Conservation (phyloP, 192 early-diverging fungal species). For the Thoreauomyces humboldtii region DNA sequence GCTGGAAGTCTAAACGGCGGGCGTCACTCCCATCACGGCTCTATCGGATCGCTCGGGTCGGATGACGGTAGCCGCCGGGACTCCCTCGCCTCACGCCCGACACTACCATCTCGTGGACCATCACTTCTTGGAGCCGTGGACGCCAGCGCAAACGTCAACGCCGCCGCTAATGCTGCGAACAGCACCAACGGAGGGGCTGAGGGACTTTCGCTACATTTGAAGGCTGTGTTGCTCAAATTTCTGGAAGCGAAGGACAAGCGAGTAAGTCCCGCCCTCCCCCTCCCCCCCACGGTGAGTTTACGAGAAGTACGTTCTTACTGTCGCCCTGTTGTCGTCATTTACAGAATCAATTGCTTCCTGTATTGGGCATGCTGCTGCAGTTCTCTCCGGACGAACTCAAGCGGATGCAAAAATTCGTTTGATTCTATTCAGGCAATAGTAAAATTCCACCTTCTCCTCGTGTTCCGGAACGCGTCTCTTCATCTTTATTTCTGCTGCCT, state of each 20-base stretch:
- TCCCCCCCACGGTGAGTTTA: background rate
- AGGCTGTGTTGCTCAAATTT: conserved; percentile 70
- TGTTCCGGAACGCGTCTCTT: too few relatives aligned
- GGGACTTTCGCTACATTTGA: too few relatives aligned
- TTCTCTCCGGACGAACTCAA: conserved; percentile 70
- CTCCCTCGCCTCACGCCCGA: too few relatives aligned
- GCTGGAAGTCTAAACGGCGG: background rate
- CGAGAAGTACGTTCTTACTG: background rate
- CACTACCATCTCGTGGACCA: too few relatives aligned
- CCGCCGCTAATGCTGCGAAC: too few relatives aligned
- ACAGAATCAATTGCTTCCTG: conserved; percentile 62
- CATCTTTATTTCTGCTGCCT: too few relatives aligned
- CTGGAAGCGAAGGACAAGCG: conserved; percentile 69
- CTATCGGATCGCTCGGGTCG: conserved; percentile 2
- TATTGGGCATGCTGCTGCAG: conserved; percentile 63
- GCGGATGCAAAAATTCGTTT: conserved; percentile 44
- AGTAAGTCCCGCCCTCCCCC: conserved; percentile 56
- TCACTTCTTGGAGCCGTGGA: too few relatives aligned
- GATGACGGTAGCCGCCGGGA: conserved; percentile 4
- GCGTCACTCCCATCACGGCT: conserved; percentile 21
- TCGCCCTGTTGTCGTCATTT: background rate
- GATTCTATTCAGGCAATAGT: too few relatives aligned
- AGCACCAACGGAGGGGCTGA: too few relatives aligned
- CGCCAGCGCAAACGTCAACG: too few relatives aligned
- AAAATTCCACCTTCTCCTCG: too few relatives aligned